Conservation (phyloP, 2,329 filamentous ascomycete species). For the Alternaria viburni region DNA sequence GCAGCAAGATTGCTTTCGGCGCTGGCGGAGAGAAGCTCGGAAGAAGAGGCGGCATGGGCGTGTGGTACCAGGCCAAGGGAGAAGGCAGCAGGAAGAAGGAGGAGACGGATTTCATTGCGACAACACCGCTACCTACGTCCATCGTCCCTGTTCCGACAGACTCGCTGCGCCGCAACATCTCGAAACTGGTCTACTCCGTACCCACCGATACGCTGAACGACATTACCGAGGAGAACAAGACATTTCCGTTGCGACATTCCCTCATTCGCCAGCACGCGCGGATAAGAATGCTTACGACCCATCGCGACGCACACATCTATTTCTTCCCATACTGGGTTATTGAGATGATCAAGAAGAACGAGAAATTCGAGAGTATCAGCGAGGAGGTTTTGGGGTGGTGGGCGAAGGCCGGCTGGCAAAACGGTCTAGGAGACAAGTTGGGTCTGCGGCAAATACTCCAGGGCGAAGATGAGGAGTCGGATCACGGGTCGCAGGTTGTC, state of each 20-base stretch:
- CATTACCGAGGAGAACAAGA: constrained; percentile 75
- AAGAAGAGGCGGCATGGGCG: constrained; percentile 79
- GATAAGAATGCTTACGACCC: constrained; percentile 79
- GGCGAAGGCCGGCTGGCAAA: constrained; percentile 93
- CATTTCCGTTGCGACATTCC: constrained; percentile 75
- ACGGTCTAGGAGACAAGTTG: constrained; percentile 78
- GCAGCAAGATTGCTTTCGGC: constrained; percentile 54
- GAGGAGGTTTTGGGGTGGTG: constrained; percentile 95
- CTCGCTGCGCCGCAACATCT: constrained; percentile 71
- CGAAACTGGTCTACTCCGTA: constrained; percentile 83
- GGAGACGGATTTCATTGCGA: constrained; percentile 90
- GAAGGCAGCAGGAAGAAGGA: constrained; percentile 83
- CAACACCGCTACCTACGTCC: constrained; percentile 68
- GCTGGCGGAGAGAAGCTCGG: constrained; percentile 63
- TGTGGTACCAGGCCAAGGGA: constrained; percentile 88
- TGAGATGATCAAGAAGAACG: constrained; percentile 79
- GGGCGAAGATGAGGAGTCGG: constrained; percentile 49
- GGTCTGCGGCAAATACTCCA: constrained; percentile 71
- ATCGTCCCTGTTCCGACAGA: constrained; percentile 65
- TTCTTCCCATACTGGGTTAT: constrained; percentile 92
- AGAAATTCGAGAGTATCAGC: constrained; percentile 82
- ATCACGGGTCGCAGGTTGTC: constrained; percentile 41
- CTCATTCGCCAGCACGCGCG: constrained; percentile 76
- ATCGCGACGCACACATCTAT: constrained; percentile 93
- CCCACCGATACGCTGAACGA: constrained; percentile 91